Percentiles rank a stretch among this genome's conserved stretches.
Evolutionary conservation across 768 basidiomycete species (phyloP).

Genomic region (Tricholoma bakamatsutake): DNA sequence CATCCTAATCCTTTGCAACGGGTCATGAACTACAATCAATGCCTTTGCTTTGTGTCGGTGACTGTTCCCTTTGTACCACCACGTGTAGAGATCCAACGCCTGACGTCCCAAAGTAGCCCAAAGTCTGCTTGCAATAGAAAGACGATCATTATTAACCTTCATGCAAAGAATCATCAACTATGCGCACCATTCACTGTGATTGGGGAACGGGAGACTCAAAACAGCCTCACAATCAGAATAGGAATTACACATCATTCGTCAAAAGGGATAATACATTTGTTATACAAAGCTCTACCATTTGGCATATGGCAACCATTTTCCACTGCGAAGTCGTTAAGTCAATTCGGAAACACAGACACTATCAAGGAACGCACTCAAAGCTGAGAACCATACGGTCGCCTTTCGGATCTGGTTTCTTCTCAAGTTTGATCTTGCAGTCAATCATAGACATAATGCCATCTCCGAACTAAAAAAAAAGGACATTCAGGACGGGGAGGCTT

Average conservation of each 20-base stretch:
- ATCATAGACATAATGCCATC: slow-evolving; percentile 91
- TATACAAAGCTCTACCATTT: slow-evolving; percentile 44
- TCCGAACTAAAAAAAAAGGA: slow-evolving; percentile 48
- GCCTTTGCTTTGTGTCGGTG: slow-evolving; percentile 12
- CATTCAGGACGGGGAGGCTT: background rate
- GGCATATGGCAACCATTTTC: slow-evolving; percentile 72
- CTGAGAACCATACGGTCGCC: slow-evolving; percentile 76
- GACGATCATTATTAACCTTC: background rate
- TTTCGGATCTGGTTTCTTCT: slow-evolving; percentile 68
- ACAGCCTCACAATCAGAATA: background rate
- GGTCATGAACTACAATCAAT: slow-evolving; percentile 1
- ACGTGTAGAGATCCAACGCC: background rate
- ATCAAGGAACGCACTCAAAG: slow-evolving; percentile 56
- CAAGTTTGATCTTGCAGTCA: slow-evolving; percentile 66
- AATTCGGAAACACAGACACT: background rate
- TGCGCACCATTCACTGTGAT: background rate
- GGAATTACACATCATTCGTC: background rate
- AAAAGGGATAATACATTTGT: background rate
- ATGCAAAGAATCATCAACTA: background rate
- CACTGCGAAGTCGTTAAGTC: slow-evolving; percentile 33
- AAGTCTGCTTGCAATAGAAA: background rate
- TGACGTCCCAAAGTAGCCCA: background rate
- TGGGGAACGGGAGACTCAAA: background rate
- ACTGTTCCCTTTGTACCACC: background rate
- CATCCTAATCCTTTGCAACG: background rate